phyloP scores from a whole-genome alignment of 1,284 basidiomycete species.

The Pseudozyma flocculosa region DNA sequence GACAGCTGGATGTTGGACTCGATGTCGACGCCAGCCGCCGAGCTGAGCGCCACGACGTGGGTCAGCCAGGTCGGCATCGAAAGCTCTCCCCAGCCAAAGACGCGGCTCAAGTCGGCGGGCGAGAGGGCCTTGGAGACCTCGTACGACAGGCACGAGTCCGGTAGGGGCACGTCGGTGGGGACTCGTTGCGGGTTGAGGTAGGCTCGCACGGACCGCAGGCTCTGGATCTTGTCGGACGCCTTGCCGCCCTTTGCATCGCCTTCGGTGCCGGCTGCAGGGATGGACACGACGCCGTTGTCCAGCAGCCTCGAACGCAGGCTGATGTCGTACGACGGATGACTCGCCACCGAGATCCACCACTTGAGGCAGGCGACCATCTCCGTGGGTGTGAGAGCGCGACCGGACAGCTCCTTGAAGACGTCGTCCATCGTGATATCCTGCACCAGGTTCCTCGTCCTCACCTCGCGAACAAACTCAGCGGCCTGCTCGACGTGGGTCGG shows the following conservation, averaged over 20 bases:
- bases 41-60: constrained; percentile 65
- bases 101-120: constrained; percentile 47
- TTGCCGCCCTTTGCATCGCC: neutral
- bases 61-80: constrained; percentile 74
- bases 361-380: constrained; percentile 81
- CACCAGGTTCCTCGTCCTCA: constrained; percentile 73
- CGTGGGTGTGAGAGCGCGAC: constrained; percentile 70
- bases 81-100: constrained; percentile 76
- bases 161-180: constrained; percentile 79
- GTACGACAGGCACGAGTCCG: constrained; percentile 73
- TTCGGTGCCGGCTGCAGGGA: constrained; percentile 17
- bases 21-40: constrained; percentile 4
- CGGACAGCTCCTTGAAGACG: constrained; percentile 76
- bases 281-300: constrained; percentile 39
- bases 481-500: constrained; percentile 69
- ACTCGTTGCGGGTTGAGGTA: constrained; percentile 76
- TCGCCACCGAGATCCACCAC: constrained; percentile 80
- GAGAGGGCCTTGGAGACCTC: constrained; percentile 67
- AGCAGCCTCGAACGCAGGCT: constrained; percentile 49
- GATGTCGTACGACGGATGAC: constrained; percentile 53
- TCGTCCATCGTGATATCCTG: constrained; percentile 81
- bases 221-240: constrained; percentile 39
- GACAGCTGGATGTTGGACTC: constrained; percentile 72
- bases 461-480: constrained; percentile 66
- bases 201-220: constrained; percentile 69